Percentiles rank a stretch among this genome's conserved stretches.
Evolutionary conservation across 2,329 filamentous ascomycete species (phyloP).

Genomic region (Curvularia hawaiiensis): DNA sequence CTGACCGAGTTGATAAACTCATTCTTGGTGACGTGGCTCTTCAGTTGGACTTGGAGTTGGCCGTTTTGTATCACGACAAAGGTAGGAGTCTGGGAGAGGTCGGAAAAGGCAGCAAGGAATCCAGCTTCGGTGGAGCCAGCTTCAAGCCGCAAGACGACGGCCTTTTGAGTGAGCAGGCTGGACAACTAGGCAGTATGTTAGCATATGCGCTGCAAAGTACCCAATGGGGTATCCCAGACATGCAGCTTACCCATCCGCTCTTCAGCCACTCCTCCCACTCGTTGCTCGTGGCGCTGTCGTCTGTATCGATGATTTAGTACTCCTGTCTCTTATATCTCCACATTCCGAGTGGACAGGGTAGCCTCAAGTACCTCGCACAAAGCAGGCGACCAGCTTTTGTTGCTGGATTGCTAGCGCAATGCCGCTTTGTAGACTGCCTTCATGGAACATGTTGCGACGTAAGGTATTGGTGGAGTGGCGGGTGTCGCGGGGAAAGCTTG

Average conservation of each 20-base stretch:
- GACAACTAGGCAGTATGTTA: conserved; percentile 39
- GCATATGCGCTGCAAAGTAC: background rate
- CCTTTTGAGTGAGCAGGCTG: conserved; percentile 62
- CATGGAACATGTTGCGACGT: conserved; percentile 71
- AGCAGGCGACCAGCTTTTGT: conserved; percentile 80
- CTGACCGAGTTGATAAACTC: conserved; percentile 67
- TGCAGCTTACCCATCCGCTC: conserved; percentile 41
- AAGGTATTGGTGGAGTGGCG: conserved; percentile 11
- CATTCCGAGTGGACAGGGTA: conserved; percentile 11
- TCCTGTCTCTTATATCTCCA: conserved; percentile 7
- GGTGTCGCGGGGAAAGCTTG: conserved; percentile 24
- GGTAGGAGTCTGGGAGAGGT: conserved; percentile 77
- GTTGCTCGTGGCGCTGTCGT: conserved; percentile 70
- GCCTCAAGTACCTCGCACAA: conserved; percentile 70
- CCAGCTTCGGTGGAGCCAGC: conserved; percentile 80
- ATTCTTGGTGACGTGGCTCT: conserved; percentile 65
- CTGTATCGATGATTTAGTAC: conserved; percentile 50
- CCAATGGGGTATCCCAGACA: background rate
- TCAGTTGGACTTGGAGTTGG: conserved; percentile 76
- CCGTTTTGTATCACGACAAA: conserved; percentile 83
- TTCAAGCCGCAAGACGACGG: conserved; percentile 72
- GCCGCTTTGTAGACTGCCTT: conserved; percentile 79
- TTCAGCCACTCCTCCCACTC: conserved; percentile 74
- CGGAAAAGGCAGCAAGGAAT: conserved; percentile 82
- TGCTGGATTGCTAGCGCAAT: conserved; percentile 77